A percentile compares a stretch with the other conserved stretches of the same genome.
These are phyloP conservation scores for Apiospora rasikravindrae DNA, from an alignment of 2,329 filamentous ascomycete species.

Conservation along the genomic window DNA sequence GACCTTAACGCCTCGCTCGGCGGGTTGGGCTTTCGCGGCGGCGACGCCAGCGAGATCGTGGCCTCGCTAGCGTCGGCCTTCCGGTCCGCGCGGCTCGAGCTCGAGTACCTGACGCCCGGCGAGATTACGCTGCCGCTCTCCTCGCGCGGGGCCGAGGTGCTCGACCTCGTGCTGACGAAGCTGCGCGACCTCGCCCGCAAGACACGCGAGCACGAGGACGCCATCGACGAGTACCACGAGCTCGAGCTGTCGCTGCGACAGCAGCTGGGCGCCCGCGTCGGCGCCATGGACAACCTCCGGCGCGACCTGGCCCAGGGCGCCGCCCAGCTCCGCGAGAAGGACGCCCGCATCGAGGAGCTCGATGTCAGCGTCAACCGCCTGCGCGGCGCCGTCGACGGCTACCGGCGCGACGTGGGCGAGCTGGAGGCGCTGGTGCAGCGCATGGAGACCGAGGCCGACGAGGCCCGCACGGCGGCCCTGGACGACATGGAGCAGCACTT, in stretches of 20 bases:
- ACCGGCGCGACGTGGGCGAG: slow-evolving; percentile 58
- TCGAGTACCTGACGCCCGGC: slow-evolving; percentile 66
- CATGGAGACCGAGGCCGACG: slow-evolving; percentile 49
- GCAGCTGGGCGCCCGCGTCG: slow-evolving; percentile 59
- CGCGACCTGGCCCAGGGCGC: slow-evolving; percentile 44
- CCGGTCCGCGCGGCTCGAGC: slow-evolving; percentile 62
- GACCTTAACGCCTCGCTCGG: slow-evolving; percentile 52
- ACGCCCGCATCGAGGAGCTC: slow-evolving; percentile 50
- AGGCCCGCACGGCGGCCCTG: slow-evolving; percentile 36
- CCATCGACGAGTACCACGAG: slow-evolving; percentile 65
- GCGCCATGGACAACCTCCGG: slow-evolving; percentile 55
- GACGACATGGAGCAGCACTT: not conserved
- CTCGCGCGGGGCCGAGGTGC: slow-evolving; percentile 58
- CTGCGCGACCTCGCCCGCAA: slow-evolving; percentile 55
- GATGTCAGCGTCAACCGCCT: slow-evolving; percentile 57
- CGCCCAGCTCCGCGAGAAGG: slow-evolving; percentile 42
- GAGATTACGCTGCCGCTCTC: slow-evolving; percentile 60
- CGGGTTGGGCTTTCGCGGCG: slow-evolving; percentile 56
- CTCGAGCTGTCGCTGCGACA: slow-evolving; percentile 61
- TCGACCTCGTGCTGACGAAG: slow-evolving; percentile 58
- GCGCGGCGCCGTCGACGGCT: slow-evolving; percentile 56
- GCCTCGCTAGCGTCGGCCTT: slow-evolving; percentile 54
- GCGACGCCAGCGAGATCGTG: slow-evolving; percentile 55
- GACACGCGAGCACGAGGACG: slow-evolving; percentile 54
- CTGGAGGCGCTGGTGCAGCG: slow-evolving; percentile 57